These are phyloP conservation scores for Hamamelis virginiana DNA, from an alignment of 164 flowering plant species.

Conservation along the genomic window DNA sequence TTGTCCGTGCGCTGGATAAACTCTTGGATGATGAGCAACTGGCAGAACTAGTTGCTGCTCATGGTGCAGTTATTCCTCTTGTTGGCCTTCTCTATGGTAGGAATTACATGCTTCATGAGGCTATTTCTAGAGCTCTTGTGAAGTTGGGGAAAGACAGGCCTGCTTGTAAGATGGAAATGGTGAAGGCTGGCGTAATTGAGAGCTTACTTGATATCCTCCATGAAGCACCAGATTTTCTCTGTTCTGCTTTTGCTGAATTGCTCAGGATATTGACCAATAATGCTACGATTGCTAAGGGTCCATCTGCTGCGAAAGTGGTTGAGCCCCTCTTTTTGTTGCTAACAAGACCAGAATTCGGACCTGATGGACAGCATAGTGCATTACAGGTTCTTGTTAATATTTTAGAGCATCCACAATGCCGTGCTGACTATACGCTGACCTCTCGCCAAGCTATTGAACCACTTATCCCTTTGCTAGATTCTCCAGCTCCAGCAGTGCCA, in stretches of 20 bases:
- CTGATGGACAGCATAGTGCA: slow-evolving; percentile 93
- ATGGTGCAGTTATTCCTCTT: slow-evolving; percentile 93
- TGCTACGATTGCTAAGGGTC: slow-evolving; percentile 85
- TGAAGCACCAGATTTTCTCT: slow-evolving; percentile 96
- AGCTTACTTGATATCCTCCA: slow-evolving; percentile 79
- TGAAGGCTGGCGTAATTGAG: slow-evolving; percentile 89
- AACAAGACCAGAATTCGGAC: slow-evolving; percentile 72
- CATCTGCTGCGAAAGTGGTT: slow-evolving; percentile 91
- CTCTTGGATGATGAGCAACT: slow-evolving; percentile 91
- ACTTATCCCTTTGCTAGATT: slow-evolving; percentile 80
- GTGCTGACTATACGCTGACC: slow-evolving; percentile 64
- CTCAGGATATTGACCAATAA: slow-evolving; percentile 92
- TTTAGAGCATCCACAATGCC: slow-evolving; percentile 89
- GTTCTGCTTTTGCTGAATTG: slow-evolving; percentile 84
- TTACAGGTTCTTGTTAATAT: slow-evolving; percentile 94
- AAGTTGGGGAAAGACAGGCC: slow-evolving; percentile 98
- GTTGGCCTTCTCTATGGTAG: slow-evolving; percentile 88
- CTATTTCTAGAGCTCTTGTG: slow-evolving; percentile 81
- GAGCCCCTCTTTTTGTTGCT: slow-evolving; percentile 85
- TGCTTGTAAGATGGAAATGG: slow-evolving; percentile 97
- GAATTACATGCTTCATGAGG: slow-evolving; percentile 81
- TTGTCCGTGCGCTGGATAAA: slow-evolving; percentile 85
- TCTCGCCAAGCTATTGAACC: slow-evolving; percentile 86
- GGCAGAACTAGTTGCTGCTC: slow-evolving; percentile 97
- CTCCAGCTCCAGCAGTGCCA: slow-evolving; percentile 78